phyloP scores from a whole-genome alignment of 1,284 basidiomycete genomes.

The Entoloma clypeatum region DNA sequence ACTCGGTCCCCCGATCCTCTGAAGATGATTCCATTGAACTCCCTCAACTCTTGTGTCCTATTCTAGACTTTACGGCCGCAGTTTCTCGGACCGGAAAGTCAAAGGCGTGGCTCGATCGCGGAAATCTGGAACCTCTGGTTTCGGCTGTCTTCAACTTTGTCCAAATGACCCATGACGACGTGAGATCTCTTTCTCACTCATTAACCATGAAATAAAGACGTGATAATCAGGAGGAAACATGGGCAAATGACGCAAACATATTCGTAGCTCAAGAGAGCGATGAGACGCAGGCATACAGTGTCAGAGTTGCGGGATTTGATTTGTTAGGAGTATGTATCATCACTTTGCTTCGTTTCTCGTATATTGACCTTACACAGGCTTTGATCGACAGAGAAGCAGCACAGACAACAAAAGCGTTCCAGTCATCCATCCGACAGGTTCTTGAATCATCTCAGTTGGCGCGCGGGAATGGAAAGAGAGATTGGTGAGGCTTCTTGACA shows the following conservation, averaged over 20 bases:
- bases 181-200: conserved; percentile 35
- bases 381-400: conserved; percentile 68
- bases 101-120: conserved; percentile 55
- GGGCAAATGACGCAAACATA: conserved; percentile 85
- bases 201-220: conserved; percentile 5
- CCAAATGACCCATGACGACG: conserved; percentile 89
- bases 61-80: conserved; percentile 77
- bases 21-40: conserved; percentile 81
- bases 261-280: conserved; percentile 97
- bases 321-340: conserved; percentile 65
- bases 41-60: conserved; percentile 70
- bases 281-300: conserved; percentile 78
- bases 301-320: conserved; percentile 84
- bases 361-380: conserved; percentile 43
- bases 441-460: conserved; percentile 52
- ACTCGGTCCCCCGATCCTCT: conserved; percentile 55
- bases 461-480: conserved; percentile 46
- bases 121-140: conserved; percentile 56
- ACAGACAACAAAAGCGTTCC: conserved; percentile 55
- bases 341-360: conserved; percentile 10
- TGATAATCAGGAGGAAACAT: conserved; percentile 74
- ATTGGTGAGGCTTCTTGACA: conserved; percentile 43
- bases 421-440: conserved; percentile 53
- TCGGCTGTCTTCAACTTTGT: conserved; percentile 66
- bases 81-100: conserved; percentile 59